phyloP scores from a whole-genome alignment of 768 basidiomycete species.

The Botryobasidium botryosum region DNA sequence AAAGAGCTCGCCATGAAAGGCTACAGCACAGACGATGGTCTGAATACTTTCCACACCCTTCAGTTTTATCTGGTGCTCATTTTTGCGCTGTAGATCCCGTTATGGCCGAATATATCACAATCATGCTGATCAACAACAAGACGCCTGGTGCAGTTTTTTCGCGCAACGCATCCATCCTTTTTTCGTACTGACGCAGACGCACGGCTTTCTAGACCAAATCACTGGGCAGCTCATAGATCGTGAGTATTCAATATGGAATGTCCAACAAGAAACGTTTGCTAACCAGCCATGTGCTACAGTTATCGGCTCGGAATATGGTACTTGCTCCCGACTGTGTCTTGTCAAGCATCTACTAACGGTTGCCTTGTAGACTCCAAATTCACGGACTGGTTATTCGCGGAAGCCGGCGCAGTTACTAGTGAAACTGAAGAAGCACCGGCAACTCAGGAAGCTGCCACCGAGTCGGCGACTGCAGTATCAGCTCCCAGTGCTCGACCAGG shows the following conservation, averaged over 20 bases:
- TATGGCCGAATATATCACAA: conserved; percentile 90
- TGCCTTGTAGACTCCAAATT: conserved; percentile 50
- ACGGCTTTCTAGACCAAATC: conserved; percentile 46
- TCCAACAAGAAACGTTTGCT: conserved; percentile 2
- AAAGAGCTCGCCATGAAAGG: conserved; percentile 13
- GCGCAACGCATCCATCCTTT: conserved; percentile 6
- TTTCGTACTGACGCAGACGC: conserved; percentile 3
- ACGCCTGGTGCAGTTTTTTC: too few species aligned
- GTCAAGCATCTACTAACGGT: neutral
- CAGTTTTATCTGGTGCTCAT: neutral
- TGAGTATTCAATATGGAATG: conserved; percentile 22
- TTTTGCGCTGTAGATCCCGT: conserved; percentile 37
- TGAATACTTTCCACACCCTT: neutral
- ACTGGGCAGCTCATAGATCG: conserved; percentile 75
- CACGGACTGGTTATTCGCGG: conserved; percentile 76
- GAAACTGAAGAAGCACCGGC: conserved; percentile 1
- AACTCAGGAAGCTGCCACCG: too few species aligned
- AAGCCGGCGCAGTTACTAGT: conserved; percentile 36
- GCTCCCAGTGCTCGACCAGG: too few species aligned
- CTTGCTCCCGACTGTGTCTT: conserved; percentile 13
- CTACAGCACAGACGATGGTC: conserved; percentile 10
- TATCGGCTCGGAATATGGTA: conserved; percentile 74
- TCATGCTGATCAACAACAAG: conserved; percentile 91
- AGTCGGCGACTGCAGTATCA: too few species aligned
- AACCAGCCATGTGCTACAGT: conserved; percentile 20